phyloP scores from a whole-genome alignment of 169 alveolate genomes.

The Eimeria sp. region DNA sequence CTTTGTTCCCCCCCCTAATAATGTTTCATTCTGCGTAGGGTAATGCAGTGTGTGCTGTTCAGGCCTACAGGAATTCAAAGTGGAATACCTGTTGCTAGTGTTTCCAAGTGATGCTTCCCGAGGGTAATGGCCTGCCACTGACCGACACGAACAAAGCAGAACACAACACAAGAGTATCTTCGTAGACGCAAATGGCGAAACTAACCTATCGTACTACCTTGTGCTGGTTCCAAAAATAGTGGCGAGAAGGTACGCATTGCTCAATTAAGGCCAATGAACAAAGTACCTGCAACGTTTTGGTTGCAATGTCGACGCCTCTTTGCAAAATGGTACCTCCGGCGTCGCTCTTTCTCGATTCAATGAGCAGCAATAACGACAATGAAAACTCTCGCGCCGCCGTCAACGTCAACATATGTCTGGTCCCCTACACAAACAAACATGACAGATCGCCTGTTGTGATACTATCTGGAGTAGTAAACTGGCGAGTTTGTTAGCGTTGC shows the following conservation, averaged over 20 bases:
- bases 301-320: slow-evolving; percentile 53
- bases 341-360: slow-evolving; percentile 20
- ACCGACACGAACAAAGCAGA: not conserved
- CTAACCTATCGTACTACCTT: not conserved
- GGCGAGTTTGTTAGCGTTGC: not conserved
- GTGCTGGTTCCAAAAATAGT: not conserved
- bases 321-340: slow-evolving; percentile 61
- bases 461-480: not conserved
- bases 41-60: too few species aligned
- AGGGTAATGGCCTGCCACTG: slow-evolving; percentile 64
- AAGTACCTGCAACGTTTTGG: slow-evolving; percentile 44
- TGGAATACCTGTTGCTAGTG: slow-evolving; percentile 59
- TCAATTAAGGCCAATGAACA: not conserved
- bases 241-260: not conserved
- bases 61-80: not conserved
- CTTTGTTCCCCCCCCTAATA: too few species aligned
- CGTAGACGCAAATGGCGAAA: not conserved
- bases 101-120: slow-evolving; percentile 59
- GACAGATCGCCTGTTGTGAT: too few species aligned
- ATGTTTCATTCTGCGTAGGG: too few species aligned
- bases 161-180: not conserved
- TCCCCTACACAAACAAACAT: slow-evolving; percentile 34
- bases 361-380: slow-evolving; percentile 36
- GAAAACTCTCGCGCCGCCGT: slow-evolving; percentile 69
- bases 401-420: slow-evolving; percentile 50